These are phyloP conservation scores for Yamadazyma phyllophila DNA, from an alignment of 805 yeast genomes.

Conservation along the genomic window DNA sequence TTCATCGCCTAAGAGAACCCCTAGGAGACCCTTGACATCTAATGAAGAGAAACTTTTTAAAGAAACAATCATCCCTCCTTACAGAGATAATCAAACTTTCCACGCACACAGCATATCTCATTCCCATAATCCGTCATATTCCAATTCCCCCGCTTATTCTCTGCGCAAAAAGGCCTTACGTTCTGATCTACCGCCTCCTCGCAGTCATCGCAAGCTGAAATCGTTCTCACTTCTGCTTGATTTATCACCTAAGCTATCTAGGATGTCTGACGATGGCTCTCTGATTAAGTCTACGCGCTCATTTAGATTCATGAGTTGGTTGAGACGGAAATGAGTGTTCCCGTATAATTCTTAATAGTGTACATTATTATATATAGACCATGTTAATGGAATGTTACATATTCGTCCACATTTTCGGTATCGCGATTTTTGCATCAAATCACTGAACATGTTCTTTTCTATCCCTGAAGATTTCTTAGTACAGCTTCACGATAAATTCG, in stretches of 20 bases:
- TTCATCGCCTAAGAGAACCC: slow-evolving; percentile 6
- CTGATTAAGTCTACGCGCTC: slow-evolving; percentile 15
- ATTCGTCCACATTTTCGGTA: background rate
- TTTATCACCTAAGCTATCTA: slow-evolving; percentile 18
- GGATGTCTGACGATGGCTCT: slow-evolving; percentile 12
- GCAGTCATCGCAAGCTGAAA: slow-evolving; percentile 20
- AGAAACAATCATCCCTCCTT: slow-evolving; percentile 26
- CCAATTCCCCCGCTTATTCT: background rate
- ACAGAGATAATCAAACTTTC: slow-evolving; percentile 10
- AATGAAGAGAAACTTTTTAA: slow-evolving; percentile 24
- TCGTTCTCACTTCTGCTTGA: slow-evolving; percentile 22
- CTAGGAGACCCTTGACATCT: slow-evolving; percentile 19
- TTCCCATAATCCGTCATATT: background rate
- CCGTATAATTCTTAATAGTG: background rate
- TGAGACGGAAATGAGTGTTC: slow-evolving; percentile 17
- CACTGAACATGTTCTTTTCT: slow-evolving; percentile 17
- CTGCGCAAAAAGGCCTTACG: background rate
- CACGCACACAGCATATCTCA: background rate
- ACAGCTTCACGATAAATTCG: slow-evolving; percentile 39
- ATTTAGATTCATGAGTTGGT: slow-evolving; percentile 24
- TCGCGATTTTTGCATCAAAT: slow-evolving; percentile 1
- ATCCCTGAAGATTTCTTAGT: slow-evolving; percentile 41
- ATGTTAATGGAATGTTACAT: background rate
- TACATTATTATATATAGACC: background rate
- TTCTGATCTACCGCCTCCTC: slow-evolving; percentile 2